A percentile compares a stretch with the other conserved stretches of the same genome.
Evolutionary conservation across 164 flowering plant species (phyloP).

Genomic region (Vitis rotundifolia): DNA sequence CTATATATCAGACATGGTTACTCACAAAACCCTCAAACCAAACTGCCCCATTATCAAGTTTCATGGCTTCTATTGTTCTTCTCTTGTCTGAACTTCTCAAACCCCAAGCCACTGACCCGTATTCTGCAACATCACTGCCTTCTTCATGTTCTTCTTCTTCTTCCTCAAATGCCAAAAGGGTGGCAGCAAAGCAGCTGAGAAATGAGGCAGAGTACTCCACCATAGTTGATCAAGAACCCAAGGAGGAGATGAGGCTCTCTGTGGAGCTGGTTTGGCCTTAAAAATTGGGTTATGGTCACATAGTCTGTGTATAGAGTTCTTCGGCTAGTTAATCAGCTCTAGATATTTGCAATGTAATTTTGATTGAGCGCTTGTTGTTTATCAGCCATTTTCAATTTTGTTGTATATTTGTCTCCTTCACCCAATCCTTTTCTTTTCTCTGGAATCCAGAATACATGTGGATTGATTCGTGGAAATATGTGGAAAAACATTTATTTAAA

Average conservation of each 20-base stretch:
- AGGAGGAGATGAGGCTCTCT: neutral
- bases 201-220: neutral
- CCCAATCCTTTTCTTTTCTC: no score
- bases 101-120: neutral
- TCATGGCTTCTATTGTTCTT: slow-evolving; percentile 3
- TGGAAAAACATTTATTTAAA: no score
- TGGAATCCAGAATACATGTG: no score
- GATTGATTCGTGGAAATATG: no score
- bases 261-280: neutral
- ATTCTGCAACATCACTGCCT: neutral
- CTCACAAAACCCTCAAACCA: neutral
- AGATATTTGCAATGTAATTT: no score
- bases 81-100: slow-evolving; percentile 2
- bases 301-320: no score
- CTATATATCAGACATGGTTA: no score
- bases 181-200: neutral
- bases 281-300: neutral
- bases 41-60: no score
- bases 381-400: no score
- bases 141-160: neutral
- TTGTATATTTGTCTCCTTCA: no score
- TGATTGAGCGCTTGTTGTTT: no score
- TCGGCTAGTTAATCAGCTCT: no score
- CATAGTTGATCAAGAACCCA: neutral
- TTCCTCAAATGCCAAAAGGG: neutral